These are phyloP conservation scores for Adansonia rubrostipa DNA, from an alignment of 441 rosid species.

Conservation along the genomic window DNA sequence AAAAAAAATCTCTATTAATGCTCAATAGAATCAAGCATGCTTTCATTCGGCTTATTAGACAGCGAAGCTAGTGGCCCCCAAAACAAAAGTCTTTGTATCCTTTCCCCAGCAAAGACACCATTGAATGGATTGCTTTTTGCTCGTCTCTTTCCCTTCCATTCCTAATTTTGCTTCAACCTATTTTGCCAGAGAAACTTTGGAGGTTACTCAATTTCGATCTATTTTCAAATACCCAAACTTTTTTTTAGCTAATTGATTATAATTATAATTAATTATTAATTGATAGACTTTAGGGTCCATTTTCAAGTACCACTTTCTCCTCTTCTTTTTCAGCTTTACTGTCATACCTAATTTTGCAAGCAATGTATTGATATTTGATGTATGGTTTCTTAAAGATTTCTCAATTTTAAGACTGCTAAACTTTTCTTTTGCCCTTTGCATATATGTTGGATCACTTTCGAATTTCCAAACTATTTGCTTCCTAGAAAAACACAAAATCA, in stretches of 20 bases:
- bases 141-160: neutral
- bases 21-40: neutral
- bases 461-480: neutral
- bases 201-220: neutral
- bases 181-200: neutral
- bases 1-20: neutral
- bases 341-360: neutral
- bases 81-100: neutral
- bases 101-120: constrained; percentile 1
- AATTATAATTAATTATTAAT: neutral
- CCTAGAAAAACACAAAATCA: neutral
- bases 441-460: neutral
- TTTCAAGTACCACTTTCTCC: neutral
- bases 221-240: neutral
- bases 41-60: neutral
- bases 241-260: neutral
- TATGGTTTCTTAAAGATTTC: neutral
- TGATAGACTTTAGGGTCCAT: neutral
- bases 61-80: neutral
- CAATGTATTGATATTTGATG: neutral
- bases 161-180: neutral
- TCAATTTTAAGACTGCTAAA: neutral
- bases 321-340: neutral
- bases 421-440: neutral
- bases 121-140: neutral